These are phyloP conservation scores for Cucumis hystrix DNA, from an alignment of 306 rosid species.

Conservation along the genomic window DNA sequence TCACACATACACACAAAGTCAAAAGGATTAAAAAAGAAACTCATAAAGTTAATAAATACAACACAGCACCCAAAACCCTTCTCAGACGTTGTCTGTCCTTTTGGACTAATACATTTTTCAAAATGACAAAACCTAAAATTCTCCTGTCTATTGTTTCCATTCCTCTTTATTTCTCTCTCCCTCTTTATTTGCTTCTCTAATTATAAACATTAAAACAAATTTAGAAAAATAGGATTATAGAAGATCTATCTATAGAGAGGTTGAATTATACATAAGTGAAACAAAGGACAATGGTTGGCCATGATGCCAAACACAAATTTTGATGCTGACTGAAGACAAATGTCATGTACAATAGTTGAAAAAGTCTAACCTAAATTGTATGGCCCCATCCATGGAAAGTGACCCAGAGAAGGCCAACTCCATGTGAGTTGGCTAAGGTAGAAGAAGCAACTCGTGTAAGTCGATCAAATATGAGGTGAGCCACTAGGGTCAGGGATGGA, in stretches of 20 bases:
- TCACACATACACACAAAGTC: background rate
- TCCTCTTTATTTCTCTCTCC: background rate
- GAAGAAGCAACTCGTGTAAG: background rate
- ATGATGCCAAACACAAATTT: too few species aligned
- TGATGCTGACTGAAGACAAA: too few species aligned
- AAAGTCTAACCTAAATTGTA: too few species aligned
- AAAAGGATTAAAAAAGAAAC: background rate
- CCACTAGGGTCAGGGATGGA: too few species aligned
- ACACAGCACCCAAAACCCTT: background rate
- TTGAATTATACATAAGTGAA: background rate
- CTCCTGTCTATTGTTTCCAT: background rate
- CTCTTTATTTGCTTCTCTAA: background rate
- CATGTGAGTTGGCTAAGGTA: too few species aligned
- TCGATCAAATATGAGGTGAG: background rate
- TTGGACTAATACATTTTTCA: background rate
- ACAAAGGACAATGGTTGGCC: too few species aligned
- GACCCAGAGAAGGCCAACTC: too few species aligned
- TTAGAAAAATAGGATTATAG: background rate
- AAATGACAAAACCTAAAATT: background rate
- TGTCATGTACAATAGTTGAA: too few species aligned
- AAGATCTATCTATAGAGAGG: background rate
- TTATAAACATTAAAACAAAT: background rate
- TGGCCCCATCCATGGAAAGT: too few species aligned
- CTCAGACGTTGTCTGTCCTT: background rate
- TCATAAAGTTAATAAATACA: background rate